Conservation (phyloP, 2,329 filamentous ascomycete genomes). For the Ceratocystis papillata region DNA sequence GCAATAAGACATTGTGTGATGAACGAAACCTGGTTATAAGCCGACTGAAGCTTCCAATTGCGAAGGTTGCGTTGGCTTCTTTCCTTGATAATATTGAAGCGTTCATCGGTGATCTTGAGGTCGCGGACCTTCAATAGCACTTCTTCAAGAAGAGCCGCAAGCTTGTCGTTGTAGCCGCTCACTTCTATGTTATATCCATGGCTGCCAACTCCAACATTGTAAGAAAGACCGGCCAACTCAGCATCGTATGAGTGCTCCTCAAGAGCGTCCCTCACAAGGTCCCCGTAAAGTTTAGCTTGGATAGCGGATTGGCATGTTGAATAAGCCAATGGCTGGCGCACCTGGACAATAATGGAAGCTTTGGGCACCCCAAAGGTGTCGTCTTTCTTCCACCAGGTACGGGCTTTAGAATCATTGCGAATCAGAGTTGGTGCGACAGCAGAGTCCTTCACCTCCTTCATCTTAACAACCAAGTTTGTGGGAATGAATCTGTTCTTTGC, state of each 20-base stretch:
- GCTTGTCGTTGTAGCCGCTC: slow-evolving; percentile 92
- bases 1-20: slow-evolving; percentile 71
- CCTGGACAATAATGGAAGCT: slow-evolving; percentile 70
- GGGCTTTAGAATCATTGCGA: slow-evolving; percentile 66
- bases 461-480: slow-evolving; percentile 84
- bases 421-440: slow-evolving; percentile 67
- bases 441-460: slow-evolving; percentile 74
- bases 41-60: slow-evolving; percentile 80
- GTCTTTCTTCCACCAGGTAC: slow-evolving; percentile 97
- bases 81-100: slow-evolving; percentile 88
- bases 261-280: slow-evolving; percentile 76
- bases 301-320: slow-evolving; percentile 68
- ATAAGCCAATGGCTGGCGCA: slow-evolving; percentile 68
- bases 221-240: slow-evolving; percentile 79
- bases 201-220: slow-evolving; percentile 61
- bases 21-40: slow-evolving; percentile 77
- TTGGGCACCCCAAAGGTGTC: slow-evolving; percentile 98
- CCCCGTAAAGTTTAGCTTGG: slow-evolving; percentile 69
- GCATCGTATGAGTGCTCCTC: slow-evolving; percentile 94
- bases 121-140: slow-evolving; percentile 76
- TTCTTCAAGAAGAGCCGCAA: slow-evolving; percentile 80
- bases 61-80: slow-evolving; percentile 62
- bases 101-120: slow-evolving; percentile 70
- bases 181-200: slow-evolving; percentile 69
- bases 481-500: slow-evolving; percentile 95